Percentiles rank a stretch among this genome's conserved stretches.
Conservation (phyloP, 78 protist species). For the Planoprotostelium fungivorum region DNA sequence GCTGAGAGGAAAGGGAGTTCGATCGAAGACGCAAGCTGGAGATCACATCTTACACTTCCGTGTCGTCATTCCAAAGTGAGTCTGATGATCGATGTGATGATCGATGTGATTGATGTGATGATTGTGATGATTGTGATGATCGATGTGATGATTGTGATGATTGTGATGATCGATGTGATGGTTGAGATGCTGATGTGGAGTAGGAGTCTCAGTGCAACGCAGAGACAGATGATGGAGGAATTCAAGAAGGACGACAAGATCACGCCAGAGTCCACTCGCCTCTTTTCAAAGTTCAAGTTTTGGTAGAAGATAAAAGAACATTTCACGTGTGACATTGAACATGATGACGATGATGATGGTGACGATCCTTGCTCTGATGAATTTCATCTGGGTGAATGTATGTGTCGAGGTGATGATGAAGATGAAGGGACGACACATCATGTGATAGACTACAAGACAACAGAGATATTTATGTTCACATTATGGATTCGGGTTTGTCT, state of each 20-base stretch:
- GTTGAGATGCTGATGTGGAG: background rate
- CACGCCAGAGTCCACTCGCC: background rate
- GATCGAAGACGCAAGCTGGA: conserved; percentile 23
- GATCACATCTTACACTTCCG: conserved; percentile 70
- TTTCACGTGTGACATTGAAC: no score
- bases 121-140: background rate
- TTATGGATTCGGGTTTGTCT: no score
- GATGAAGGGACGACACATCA: no score
- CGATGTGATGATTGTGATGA: background rate
- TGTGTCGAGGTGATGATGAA: no score
- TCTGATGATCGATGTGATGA: conserved; percentile 1
- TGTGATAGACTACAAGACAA: no score
- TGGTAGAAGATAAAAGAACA: background rate
- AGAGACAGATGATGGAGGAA: background rate
- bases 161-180: background rate
- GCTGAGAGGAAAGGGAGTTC: conserved; percentile 62
- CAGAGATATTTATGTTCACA: no score
- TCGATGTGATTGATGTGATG: background rate
- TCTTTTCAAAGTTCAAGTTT: background rate
- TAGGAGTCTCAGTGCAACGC: background rate
- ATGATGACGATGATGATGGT: no score
- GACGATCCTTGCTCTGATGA: no score
- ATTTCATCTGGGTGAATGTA: no score
- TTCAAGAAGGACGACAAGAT: background rate
- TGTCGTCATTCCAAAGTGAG: conserved; percentile 66